These are phyloP conservation scores for Aspergillus coremiiformis DNA, from an alignment of 495 filamentous ascomycete species.

Conservation along the genomic window DNA sequence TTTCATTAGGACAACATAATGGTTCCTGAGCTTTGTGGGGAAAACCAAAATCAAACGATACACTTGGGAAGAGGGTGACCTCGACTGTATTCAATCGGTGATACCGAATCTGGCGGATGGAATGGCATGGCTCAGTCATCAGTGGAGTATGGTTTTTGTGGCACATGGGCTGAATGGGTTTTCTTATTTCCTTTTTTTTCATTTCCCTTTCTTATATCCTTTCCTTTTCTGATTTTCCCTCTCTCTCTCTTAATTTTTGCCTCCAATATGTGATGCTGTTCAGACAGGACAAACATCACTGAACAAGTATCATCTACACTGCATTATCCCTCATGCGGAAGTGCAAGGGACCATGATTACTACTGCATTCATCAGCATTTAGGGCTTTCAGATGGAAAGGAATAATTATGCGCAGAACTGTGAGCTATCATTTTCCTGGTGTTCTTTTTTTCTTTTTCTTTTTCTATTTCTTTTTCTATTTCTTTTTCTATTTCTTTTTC, in stretches of 20 bases:
- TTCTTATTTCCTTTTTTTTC: slow-evolving; percentile 2
- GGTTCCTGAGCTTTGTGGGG: not conserved
- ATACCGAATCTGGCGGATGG: not conserved
- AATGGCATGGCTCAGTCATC: not conserved
- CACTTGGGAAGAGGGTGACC: slow-evolving; percentile 21
- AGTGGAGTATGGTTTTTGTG: slow-evolving; percentile 6
- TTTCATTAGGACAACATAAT: slow-evolving; percentile 11
- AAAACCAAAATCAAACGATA: slow-evolving; percentile 8
- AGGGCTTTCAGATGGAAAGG: not conserved
- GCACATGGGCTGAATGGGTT: not conserved
- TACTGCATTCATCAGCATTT: slow-evolving; percentile 1
- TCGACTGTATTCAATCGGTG: slow-evolving; percentile 9
- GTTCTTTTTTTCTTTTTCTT: slow-evolving; percentile 2
- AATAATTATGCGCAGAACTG: slow-evolving; percentile 2
- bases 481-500: slow-evolving; percentile 10
- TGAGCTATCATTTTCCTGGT: slow-evolving; percentile 16
- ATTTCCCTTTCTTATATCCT: slow-evolving; percentile 15
- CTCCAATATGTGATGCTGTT: not conserved
- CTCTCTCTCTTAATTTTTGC: slow-evolving; percentile 5
- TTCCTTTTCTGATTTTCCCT: slow-evolving; percentile 7
- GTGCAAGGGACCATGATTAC: slow-evolving; percentile 3
- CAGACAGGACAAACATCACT: not conserved
- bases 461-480: slow-evolving; percentile 11
- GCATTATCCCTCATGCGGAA: slow-evolving; percentile 31
- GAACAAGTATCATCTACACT: slow-evolving; percentile 12